Conservation (phyloP, 2,329 filamentous ascomycete species). For the Orbilia javanica region DNA sequence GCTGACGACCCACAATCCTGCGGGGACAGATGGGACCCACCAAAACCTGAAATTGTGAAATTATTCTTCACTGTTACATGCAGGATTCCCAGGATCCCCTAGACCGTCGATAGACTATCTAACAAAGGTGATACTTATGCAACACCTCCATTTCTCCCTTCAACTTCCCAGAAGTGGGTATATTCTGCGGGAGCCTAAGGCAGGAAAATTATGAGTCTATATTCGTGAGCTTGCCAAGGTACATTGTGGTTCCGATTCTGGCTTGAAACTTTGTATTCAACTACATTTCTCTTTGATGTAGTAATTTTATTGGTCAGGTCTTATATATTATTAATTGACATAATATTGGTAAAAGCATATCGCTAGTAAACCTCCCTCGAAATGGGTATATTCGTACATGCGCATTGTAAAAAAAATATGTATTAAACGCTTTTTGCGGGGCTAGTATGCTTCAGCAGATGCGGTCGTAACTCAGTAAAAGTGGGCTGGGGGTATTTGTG, state of each 20-base stretch:
- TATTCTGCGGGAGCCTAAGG: not conserved
- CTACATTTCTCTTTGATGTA: not conserved
- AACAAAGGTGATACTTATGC: constrained; percentile 12
- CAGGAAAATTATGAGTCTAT: constrained; percentile 6
- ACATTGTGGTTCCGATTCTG: not conserved
- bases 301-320: not conserved
- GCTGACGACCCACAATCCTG: constrained; percentile 1
- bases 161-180: constrained; percentile 11
- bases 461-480: constrained; percentile 10
- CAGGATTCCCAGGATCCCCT: constrained; percentile 6
- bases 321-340: not conserved
- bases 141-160: constrained; percentile 18
- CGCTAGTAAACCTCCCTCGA: constrained; percentile 19
- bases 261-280: not conserved
- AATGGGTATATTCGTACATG: constrained; percentile 21
- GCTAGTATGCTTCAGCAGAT: not conserved
- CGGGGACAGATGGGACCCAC: not conserved
- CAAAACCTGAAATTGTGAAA: not conserved
- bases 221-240: constrained; percentile 10
- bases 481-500: constrained; percentile 2
- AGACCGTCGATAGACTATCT: constrained; percentile 1
- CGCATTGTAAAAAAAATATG: not conserved
- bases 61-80: not conserved
- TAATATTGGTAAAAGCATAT: constrained; percentile 1
- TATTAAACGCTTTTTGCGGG: constrained; percentile 11